These are phyloP conservation scores for Murraya paniculata DNA, from an alignment of 345 rosid species.

Conservation along the genomic window DNA sequence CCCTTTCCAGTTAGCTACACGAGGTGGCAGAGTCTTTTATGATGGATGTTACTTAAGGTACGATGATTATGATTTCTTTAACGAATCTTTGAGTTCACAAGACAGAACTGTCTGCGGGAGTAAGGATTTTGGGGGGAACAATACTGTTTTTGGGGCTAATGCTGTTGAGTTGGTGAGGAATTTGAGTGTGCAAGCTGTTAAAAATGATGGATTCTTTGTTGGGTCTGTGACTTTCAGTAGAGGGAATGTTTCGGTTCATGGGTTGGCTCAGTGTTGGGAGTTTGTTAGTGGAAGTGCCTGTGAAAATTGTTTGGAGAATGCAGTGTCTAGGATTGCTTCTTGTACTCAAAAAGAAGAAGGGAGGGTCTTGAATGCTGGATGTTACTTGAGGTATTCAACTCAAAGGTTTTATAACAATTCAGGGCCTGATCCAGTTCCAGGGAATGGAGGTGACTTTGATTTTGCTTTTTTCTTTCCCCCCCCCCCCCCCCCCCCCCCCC, in stretches of 20 bases:
- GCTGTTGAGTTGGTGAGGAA: conserved; percentile 50
- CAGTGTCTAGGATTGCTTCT: conserved; percentile 34
- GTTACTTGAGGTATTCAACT: conserved; percentile 73
- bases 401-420: conserved; percentile 66
- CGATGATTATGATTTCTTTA: conserved; percentile 67
- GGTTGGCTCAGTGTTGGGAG: conserved; percentile 91
- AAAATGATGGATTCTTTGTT: conserved; percentile 55
- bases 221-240: conserved; percentile 40
- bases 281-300: conserved; percentile 46
- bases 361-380: conserved; percentile 69
- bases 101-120: conserved; percentile 47
- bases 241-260: conserved; percentile 65
- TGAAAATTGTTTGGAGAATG: conserved; percentile 49
- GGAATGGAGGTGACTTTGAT: conserved; percentile 35
- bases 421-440: conserved; percentile 18
- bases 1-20: conserved; percentile 64
- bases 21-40: conserved; percentile 67
- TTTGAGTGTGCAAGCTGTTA: conserved; percentile 50
- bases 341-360: conserved; percentile 65
- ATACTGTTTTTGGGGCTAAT: conserved; percentile 43
- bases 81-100: conserved; percentile 37
- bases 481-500: not conserved
- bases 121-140: conserved; percentile 45
- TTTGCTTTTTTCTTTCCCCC: not conserved
- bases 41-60: conserved; percentile 84